phyloP scores from a whole-genome alignment of 192 early-diverging fungal genomes.

The Mortierella hygrophila region DNA sequence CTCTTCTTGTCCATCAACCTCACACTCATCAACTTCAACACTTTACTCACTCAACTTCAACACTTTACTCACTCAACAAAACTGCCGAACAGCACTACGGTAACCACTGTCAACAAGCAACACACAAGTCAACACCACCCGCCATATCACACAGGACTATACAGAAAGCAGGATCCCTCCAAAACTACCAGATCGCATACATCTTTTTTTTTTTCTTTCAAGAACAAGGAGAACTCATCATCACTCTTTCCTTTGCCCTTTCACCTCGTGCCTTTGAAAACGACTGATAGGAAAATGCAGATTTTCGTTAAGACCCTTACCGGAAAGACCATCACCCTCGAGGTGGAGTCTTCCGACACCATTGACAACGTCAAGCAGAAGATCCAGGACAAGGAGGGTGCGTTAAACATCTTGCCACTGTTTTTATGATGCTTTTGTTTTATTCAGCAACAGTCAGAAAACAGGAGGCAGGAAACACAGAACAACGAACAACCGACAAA shows the following conservation, averaged over 20 bases:
- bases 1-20: background rate
- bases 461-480: background rate
- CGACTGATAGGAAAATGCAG: constrained; percentile 72
- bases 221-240: constrained; percentile 12
- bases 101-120: background rate
- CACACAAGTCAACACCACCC: background rate
- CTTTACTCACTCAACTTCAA: background rate
- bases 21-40: background rate
- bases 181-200: background rate
- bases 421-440: background rate
- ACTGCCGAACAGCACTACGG: background rate
- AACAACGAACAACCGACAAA: background rate
- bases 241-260: background rate
- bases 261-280: background rate
- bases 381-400: constrained; percentile 98
- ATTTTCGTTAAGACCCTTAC: constrained; percentile 92
- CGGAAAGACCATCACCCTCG: constrained; percentile 88
- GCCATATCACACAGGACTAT: background rate
- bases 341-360: constrained; percentile 94
- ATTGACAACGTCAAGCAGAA: constrained; percentile 95
- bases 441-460: background rate
- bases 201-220: background rate
- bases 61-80: background rate
- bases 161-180: constrained; percentile 2
- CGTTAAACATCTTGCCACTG: constrained; percentile 7